phyloP scores from a whole-genome alignment of 441 rosid genomes.

The Bocquillonia castaneifolia region DNA sequence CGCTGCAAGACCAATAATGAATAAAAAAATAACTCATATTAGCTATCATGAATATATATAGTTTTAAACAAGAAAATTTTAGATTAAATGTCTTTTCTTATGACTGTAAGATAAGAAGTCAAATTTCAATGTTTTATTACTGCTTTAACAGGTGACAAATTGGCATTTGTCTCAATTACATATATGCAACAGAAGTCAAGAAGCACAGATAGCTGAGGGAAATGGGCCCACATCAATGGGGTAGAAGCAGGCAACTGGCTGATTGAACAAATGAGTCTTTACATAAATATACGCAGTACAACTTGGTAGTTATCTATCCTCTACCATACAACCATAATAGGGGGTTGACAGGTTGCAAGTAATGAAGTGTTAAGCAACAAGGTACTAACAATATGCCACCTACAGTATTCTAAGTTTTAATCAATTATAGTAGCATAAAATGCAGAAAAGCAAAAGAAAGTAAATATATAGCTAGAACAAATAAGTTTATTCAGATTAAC shows the following conservation, averaged over 20 bases:
- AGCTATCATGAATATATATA: not conserved
- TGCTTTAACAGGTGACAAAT: not conserved
- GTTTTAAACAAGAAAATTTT: not conserved
- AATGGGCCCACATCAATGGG: too few relatives aligned
- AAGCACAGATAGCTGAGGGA: too few relatives aligned
- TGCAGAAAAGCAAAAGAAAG: not conserved
- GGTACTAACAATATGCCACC: not conserved
- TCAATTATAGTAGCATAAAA: not conserved
- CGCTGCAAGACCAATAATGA: slow-evolving; percentile 41
- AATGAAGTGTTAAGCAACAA: not conserved
- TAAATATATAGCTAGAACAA: too few relatives aligned
- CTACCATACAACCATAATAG: too few relatives aligned
- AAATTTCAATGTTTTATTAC: not conserved
- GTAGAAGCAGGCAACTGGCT: too few relatives aligned
- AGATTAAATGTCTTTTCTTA: not conserved
- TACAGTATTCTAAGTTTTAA: not conserved
- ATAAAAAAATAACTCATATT: not conserved
- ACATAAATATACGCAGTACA: too few relatives aligned
- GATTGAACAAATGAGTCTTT: too few relatives aligned
- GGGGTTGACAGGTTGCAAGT: too few relatives aligned
- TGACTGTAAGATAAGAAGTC: not conserved
- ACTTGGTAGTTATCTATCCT: too few relatives aligned
- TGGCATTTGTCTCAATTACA: not conserved
- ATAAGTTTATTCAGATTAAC: too few relatives aligned
- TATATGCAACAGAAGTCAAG: not conserved